Percentiles rank a stretch among this genome's conserved stretches.
These are phyloP conservation scores for Xylaria digitata DNA, from an alignment of 2,329 filamentous ascomycete species.

Conservation along the genomic window DNA sequence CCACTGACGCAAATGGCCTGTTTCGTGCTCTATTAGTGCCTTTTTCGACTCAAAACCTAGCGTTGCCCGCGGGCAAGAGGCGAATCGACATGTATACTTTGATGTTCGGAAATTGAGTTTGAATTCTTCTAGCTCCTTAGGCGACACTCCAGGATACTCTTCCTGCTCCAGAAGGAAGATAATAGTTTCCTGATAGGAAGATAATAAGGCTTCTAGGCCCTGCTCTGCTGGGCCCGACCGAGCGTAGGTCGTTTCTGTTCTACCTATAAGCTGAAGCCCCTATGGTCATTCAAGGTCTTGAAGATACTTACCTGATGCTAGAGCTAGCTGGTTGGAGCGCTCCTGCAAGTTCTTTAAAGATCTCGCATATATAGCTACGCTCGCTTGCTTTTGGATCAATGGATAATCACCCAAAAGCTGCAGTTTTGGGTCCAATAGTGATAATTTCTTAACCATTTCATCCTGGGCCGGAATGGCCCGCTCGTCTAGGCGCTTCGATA, in stretches of 20 bases:
- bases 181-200: constrained; percentile 9
- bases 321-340: not conserved
- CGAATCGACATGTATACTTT: constrained; percentile 12
- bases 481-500: not conserved
- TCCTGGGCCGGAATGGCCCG: not conserved
- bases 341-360: not conserved
- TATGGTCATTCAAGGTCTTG: no score
- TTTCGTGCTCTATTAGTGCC: not conserved
- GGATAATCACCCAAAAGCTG: constrained; percentile 4
- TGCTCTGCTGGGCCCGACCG: not conserved
- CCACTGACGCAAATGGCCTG: not conserved
- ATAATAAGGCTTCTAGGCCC: constrained; percentile 6
- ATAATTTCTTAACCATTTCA: not conserved
- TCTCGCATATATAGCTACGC: not conserved
- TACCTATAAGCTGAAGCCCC: no score
- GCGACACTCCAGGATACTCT: constrained; percentile 11
- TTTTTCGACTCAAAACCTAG: constrained; percentile 19
- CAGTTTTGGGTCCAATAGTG: not conserved
- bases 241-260: no score
- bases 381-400: not conserved
- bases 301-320: no score
- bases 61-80: constrained; percentile 6
- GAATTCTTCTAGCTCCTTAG: constrained; percentile 13
- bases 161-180: constrained; percentile 9
- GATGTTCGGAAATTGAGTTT: constrained; percentile 18